phyloP scores from a whole-genome alignment of 306 rosid genomes.

The Cotoneaster glaucophyllus region DNA sequence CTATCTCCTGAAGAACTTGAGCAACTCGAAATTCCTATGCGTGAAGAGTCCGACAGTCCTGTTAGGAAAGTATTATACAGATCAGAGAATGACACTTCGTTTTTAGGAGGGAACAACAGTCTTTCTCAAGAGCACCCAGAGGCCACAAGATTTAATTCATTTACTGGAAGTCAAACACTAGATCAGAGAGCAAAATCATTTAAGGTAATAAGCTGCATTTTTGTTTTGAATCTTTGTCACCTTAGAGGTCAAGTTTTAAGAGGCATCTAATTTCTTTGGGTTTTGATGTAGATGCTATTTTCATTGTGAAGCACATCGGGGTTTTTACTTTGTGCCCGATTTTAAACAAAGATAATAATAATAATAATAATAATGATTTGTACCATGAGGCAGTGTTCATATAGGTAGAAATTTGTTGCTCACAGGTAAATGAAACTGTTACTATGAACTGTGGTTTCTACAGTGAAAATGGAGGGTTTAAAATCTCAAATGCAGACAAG shows the following conservation, averaged over 20 bases:
- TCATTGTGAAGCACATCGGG: background rate
- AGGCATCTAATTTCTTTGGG: background rate
- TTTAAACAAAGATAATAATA: background rate
- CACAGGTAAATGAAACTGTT: slow-evolving; percentile 59
- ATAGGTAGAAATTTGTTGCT: slow-evolving; percentile 10
- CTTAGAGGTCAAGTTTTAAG: background rate
- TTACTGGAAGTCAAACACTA: slow-evolving; percentile 84
- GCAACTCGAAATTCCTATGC: slow-evolving; percentile 54
- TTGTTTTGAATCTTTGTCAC: slow-evolving; percentile 8
- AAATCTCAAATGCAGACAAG: slow-evolving; percentile 62
- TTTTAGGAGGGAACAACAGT: slow-evolving; percentile 29
- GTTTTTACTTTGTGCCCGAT: background rate
- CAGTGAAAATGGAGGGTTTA: slow-evolving; percentile 68
- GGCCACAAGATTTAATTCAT: slow-evolving; percentile 57
- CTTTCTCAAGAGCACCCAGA: slow-evolving; percentile 35
- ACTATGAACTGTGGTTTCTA: slow-evolving; percentile 84
- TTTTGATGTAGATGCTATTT: background rate
- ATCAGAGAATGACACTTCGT: slow-evolving; percentile 35
- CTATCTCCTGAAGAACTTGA: slow-evolving; percentile 78
- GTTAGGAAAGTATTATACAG: slow-evolving; percentile 42
- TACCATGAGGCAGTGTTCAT: background rate
- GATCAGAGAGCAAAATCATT: slow-evolving; percentile 62
- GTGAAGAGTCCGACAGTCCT: slow-evolving; percentile 33
- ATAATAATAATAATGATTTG: background rate
- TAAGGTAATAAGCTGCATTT: slow-evolving; percentile 54